These are phyloP conservation scores for Penicillium psychrofluorescens DNA, from an alignment of 495 filamentous ascomycete species.

Conservation along the genomic window DNA sequence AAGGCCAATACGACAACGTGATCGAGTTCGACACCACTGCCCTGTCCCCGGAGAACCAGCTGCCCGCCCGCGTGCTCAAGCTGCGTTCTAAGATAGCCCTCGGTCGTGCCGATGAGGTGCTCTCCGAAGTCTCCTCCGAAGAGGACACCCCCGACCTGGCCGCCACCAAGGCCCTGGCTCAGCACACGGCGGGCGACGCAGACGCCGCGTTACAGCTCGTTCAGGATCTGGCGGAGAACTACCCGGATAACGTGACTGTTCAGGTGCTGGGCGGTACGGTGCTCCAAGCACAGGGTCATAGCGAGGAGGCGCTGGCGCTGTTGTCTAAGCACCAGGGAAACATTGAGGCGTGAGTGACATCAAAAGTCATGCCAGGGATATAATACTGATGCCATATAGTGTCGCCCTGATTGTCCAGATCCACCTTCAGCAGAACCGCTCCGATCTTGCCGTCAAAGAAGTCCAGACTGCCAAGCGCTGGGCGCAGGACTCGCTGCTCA, in stretches of 20 bases:
- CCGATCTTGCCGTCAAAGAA: constrained; percentile 84
- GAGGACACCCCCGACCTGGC: constrained; percentile 62
- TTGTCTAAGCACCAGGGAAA: constrained; percentile 75
- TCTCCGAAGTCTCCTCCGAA: constrained; percentile 58
- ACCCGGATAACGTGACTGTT: constrained; percentile 69
- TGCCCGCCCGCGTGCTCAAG: constrained; percentile 71
- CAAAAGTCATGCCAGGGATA: neutral
- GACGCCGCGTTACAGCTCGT: constrained; percentile 54
- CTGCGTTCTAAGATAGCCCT: constrained; percentile 77
- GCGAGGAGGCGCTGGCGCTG: constrained; percentile 75
- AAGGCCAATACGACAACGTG: constrained; percentile 78
- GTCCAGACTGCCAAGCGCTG: constrained; percentile 83
- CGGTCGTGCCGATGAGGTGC: constrained; percentile 64
- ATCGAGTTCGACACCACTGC: constrained; percentile 70
- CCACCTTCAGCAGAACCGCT: constrained; percentile 81
- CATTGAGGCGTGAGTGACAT: constrained; percentile 64
- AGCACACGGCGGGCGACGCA: constrained; percentile 50
- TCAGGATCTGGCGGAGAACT: constrained; percentile 56
- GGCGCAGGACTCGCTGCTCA: constrained; percentile 89
- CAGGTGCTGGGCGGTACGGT: constrained; percentile 75
- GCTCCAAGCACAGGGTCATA: constrained; percentile 65
- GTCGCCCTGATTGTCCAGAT: constrained; percentile 82
- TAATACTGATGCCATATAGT: constrained; percentile 17
- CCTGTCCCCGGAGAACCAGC: constrained; percentile 67
- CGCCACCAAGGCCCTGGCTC: constrained; percentile 72